Evolutionary conservation across 805 yeast species (phyloP).

Genomic region (Priceomyces castillae): DNA sequence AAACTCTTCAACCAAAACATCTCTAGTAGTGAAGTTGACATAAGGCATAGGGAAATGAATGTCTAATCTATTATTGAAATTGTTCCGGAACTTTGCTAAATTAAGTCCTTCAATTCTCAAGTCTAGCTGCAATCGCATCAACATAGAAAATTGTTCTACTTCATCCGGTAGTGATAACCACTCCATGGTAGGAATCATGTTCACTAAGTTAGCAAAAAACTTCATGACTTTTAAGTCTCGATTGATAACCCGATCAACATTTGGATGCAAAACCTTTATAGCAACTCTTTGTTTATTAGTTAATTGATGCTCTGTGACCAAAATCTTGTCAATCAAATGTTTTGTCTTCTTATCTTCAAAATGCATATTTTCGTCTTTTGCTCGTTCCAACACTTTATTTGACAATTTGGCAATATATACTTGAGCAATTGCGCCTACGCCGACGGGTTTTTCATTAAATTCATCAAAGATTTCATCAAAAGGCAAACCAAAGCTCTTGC

Average conservation of each 20-base stretch:
- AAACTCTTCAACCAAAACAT: slow-evolving; percentile 81
- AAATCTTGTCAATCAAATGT: slow-evolving; percentile 29
- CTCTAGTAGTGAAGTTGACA: slow-evolving; percentile 58
- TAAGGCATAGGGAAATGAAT: slow-evolving; percentile 81
- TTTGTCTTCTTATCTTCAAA: slow-evolving; percentile 10
- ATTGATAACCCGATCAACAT: slow-evolving; percentile 65
- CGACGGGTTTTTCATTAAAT: slow-evolving; percentile 72
- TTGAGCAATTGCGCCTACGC: slow-evolving; percentile 99
- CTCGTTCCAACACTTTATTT: slow-evolving; percentile 38
- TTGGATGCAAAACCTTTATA: slow-evolving; percentile 89
- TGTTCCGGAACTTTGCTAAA: slow-evolving; percentile 63
- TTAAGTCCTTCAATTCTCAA: slow-evolving; percentile 86
- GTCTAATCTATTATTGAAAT: slow-evolving; percentile 57
- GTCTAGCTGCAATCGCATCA: slow-evolving; percentile 90
- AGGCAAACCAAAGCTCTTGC: slow-evolving; percentile 51
- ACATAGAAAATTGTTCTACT: slow-evolving; percentile 77
- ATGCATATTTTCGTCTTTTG: slow-evolving; percentile 24
- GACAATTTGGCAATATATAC: slow-evolving; percentile 76
- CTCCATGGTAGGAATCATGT: slow-evolving; percentile 88
- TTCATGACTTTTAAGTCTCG: slow-evolving; percentile 84
- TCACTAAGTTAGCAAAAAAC: slow-evolving; percentile 69
- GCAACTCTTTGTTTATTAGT: slow-evolving; percentile 65
- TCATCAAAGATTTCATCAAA: slow-evolving; percentile 80
- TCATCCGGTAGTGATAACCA: slow-evolving; percentile 96
- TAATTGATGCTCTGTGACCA: slow-evolving; percentile 34